Percentiles rank a stretch among this genome's conserved stretches.
These are phyloP conservation scores for Dioszegia hungarica DNA, from an alignment of 768 basidiomycete genomes.

Conservation along the genomic window DNA sequence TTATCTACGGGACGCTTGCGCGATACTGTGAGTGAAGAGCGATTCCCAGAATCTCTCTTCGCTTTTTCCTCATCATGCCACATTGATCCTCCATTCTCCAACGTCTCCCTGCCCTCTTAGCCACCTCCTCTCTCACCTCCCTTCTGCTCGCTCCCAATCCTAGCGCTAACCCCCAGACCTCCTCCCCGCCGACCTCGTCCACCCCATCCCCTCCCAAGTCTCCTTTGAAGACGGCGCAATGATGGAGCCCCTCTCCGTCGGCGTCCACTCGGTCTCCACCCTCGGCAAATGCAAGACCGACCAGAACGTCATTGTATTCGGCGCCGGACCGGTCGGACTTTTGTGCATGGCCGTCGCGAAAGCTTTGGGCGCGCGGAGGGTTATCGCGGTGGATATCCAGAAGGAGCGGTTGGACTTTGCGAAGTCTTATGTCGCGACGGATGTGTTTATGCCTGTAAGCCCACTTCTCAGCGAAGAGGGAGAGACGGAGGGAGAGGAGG, in stretches of 20 bases:
- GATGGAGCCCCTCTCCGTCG: conserved; percentile 95
- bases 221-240: conserved; percentile 91
- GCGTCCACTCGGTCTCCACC: conserved; percentile 76
- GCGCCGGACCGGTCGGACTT: conserved; percentile 71
- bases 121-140: conserved; percentile 53
- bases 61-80: no score
- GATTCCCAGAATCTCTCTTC: no score
- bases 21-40: conserved; percentile 80
- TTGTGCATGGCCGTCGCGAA: conserved; percentile 92
- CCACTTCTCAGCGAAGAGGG: background rate
- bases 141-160: background rate
- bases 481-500: background rate
- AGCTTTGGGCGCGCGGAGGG: conserved; percentile 76
- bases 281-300: conserved; percentile 69
- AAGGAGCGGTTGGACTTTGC: conserved; percentile 77
- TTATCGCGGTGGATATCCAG: conserved; percentile 68
- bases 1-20: conserved; percentile 75
- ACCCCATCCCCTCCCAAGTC: conserved; percentile 68
- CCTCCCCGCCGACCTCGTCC: conserved; percentile 64
- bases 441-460: conserved; percentile 52
- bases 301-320: conserved; percentile 76
- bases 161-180: conserved; percentile 1
- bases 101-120: conserved; percentile 45
- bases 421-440: conserved; percentile 76
- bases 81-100: no score